Evolutionary conservation across 2,329 filamentous ascomycete species (phyloP), one percentile per base, ranked within the genome.

Genomic region (Colletotrichum sp.): DNA sequence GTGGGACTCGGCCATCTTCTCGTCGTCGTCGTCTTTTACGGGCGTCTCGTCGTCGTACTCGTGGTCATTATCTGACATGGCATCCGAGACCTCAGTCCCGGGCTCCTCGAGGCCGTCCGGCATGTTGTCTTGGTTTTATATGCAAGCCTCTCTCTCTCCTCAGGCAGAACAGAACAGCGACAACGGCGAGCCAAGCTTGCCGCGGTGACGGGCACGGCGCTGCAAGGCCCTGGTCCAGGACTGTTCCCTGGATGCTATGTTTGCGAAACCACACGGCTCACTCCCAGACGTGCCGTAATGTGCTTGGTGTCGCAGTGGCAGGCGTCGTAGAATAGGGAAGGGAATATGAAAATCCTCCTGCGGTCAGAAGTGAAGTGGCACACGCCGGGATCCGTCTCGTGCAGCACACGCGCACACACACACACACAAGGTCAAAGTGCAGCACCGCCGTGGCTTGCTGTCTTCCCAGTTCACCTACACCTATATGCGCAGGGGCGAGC

Each of bases 51-150:
- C 87, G 82, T 89, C 87, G 83, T 88, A 88, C 79, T 91, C 90
- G 85, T 91, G 88, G 78, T 90, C 89, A 84, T 89, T 90, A 81
- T 92, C 90, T 83, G 90, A 92, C 87, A 90, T 86, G 79, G 85
- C 86, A 86, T 90, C 90, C 83, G 90, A 91, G 84, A 90, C 87
- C 80, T 91, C 90, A 83, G 87, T 85, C 81, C 87, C 87, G 83
- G 87, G 88, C 80, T 88, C 85, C 75, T 90, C 89, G 81, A 88
- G 85, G 78, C 90, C 87, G 84, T 89, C 88, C 81, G 89, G 87
- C 90, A 91, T 91, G 81, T 83, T 88, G 88, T 85, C 86, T 87
- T 84, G 85, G 84, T 86, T 87, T 89, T 90, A 90, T 90, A 89
- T 85, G 86, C 76, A 77, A 77, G 80, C 71, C 78, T 66, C 68